Evolutionary conservation across 495 filamentous ascomycete species (phyloP), one percentile per base, ranked within the genome.

Genomic region (Astrocystis sublimbata): DNA sequence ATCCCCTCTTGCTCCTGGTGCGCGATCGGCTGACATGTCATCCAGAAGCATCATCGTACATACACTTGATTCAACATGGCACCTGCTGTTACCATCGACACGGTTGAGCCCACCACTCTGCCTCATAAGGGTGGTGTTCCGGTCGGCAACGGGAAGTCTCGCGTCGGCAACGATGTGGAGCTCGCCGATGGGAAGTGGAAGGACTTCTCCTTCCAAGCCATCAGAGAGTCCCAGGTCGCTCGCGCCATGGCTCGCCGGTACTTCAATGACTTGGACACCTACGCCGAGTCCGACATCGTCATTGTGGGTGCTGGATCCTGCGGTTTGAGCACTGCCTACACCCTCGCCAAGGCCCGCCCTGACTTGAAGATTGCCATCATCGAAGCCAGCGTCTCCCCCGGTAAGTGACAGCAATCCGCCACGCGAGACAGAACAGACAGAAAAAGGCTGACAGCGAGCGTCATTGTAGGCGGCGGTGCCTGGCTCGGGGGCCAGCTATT

Each of bases 401-500:
- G 70, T 72, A 40, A n/a, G 67, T 63, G 77, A 81, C 64, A 58
- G 68, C 73, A 46, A 28, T 50, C n/a, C n/a, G n/a, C n/a, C 1
- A 15, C 12, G n/a, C 31, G 6, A 3, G n/a, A 23, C 9, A 1
- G 13, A 6, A 43, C 60, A 65, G 80, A 63, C 33, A 82, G 21
- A 26, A 15, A 41, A 47, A n/a, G 4, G n/a, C n/a, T n/a, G n/a
- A n/a, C n/a, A n/a, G n/a, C n/a, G n/a, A n/a, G n/a, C n/a, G n/a
- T 1, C 10, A 42, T 3, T 17, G 23, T 19, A 72, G 69, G 92
- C 63, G 92, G 92, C 69, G 92, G 92, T 70, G 91, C 92, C 58
- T 96, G 92, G 92, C 85, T 96, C 35, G 92, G 92, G 66, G 92
- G 92, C 47, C 92, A 96, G 77, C 87, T 96, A 45, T 96, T 96